These are phyloP conservation scores for Monilinia fructigena DNA, from an alignment of 2,329 filamentous ascomycete species.

Conservation along the genomic window DNA sequence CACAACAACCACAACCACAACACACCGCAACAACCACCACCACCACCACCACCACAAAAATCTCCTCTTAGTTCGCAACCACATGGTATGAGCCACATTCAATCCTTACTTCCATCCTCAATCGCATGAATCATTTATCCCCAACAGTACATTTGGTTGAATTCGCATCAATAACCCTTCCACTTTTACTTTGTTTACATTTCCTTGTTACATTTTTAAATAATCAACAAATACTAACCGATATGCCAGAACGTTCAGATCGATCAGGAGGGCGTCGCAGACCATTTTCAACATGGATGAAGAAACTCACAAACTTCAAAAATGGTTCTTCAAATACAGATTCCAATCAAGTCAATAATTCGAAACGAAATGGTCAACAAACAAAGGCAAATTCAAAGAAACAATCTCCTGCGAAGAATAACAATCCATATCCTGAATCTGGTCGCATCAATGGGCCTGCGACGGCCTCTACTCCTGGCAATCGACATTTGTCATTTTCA, in stretches of 20 bases:
- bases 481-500: constrained; percentile 56
- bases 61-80: constrained; percentile 10
- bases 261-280: constrained; percentile 63
- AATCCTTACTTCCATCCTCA: constrained; percentile 16
- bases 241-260: constrained; percentile 60
- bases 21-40: constrained; percentile 34
- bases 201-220: constrained; percentile 1
- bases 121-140: constrained; percentile 15
- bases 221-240: constrained; percentile 29
- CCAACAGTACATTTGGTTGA: constrained; percentile 18
- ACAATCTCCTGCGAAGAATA: constrained; percentile 52
- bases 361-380: constrained; percentile 45
- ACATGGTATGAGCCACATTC: constrained; percentile 43
- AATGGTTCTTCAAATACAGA: constrained; percentile 60
- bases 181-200: neutral
- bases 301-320: constrained; percentile 87
- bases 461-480: constrained; percentile 32
- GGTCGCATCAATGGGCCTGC: constrained; percentile 51
- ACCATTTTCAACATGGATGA: constrained; percentile 92
- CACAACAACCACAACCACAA: constrained; percentile 45
- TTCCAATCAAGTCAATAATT: constrained; percentile 42
- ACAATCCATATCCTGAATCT: constrained; percentile 90
- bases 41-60: constrained; percentile 44
- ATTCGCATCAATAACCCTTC: neutral
- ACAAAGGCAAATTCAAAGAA: constrained; percentile 55